Conservation (phyloP, 2,329 filamentous ascomycete species). For the Cordyceps cicadae region DNA sequence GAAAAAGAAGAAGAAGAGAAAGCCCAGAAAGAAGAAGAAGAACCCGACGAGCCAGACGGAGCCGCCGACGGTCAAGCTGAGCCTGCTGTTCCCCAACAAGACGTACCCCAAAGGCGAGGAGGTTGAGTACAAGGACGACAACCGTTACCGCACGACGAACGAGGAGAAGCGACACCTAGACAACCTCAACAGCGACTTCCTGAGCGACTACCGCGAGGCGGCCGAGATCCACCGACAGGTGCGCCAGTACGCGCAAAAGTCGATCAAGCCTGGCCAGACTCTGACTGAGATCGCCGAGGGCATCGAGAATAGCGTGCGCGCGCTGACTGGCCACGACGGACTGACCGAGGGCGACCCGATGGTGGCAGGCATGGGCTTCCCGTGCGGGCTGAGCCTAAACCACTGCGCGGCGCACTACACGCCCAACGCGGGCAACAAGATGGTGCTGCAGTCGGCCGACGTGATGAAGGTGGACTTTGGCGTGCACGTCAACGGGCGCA, state of each 20-base stretch:
- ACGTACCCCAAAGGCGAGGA: conserved; percentile 70
- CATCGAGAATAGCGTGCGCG: conserved; percentile 77
- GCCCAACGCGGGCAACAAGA: conserved; percentile 78
- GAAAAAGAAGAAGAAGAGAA: conserved; percentile 60
- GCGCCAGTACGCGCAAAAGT: conserved; percentile 72
- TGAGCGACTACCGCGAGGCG: conserved; percentile 72
- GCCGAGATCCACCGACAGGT: conserved; percentile 89
- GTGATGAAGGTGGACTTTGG: conserved; percentile 80
- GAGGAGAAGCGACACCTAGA: conserved; percentile 80
- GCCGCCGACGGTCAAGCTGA: conserved; percentile 63
- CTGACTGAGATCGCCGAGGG: conserved; percentile 76
- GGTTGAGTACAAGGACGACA: conserved; percentile 69
- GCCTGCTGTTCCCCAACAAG: conserved; percentile 63
- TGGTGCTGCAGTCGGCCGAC: conserved; percentile 61
- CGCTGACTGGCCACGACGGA: conserved; percentile 67
- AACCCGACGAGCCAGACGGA: conserved; percentile 63
- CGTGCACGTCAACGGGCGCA: conserved; percentile 71
- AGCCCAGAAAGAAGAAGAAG: conserved; percentile 79
- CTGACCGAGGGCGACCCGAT: conserved; percentile 70
- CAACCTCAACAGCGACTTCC: conserved; percentile 71
- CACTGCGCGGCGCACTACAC: conserved; percentile 82
- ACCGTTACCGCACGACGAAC: conserved; percentile 66
- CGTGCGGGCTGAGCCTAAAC: conserved; percentile 75
- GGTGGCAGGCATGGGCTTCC: conserved; percentile 77
- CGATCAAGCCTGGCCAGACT: conserved; percentile 71